These are phyloP conservation scores for Leucoagaricus sp. DNA, from an alignment of 1,284 basidiomycete genomes.

Conservation along the genomic window DNA sequence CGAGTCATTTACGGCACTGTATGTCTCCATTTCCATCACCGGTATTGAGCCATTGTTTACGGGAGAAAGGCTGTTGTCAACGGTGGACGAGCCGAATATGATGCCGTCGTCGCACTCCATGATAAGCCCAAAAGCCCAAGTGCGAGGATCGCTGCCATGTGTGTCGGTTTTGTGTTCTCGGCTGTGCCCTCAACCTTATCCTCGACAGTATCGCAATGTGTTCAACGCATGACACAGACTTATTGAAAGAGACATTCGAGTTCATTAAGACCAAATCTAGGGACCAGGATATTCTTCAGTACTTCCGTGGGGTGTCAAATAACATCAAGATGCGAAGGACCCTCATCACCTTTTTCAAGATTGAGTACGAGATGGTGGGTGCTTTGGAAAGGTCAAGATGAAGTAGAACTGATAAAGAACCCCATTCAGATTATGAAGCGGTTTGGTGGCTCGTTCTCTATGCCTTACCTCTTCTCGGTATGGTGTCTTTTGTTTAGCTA, in stretches of 20 bases:
- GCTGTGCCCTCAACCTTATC: constrained; percentile 15
- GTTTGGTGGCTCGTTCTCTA: constrained; percentile 69
- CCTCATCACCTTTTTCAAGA: constrained; percentile 41
- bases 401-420: too few relatives aligned
- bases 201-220: constrained; percentile 45
- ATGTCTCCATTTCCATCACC: constrained; percentile 23
- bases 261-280: constrained; percentile 57
- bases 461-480: constrained; percentile 54
- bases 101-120: constrained; percentile 71
- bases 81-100: constrained; percentile 81
- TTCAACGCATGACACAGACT: constrained; percentile 41
- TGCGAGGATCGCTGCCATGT: constrained; percentile 71
- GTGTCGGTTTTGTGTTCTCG: constrained; percentile 23
- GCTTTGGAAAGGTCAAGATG: too few relatives aligned
- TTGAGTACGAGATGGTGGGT: constrained; percentile 65
- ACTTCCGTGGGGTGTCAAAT: constrained; percentile 43
- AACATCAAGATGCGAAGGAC: constrained; percentile 48
- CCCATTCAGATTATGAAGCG: constrained; percentile 74
- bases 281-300: constrained; percentile 68
- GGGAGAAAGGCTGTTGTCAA: constrained; percentile 58
- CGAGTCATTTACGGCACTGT: constrained; percentile 53
- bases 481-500: constrained; percentile 28
- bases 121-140: constrained; percentile 76
- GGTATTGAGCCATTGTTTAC: constrained; percentile 6
- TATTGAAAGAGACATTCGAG: constrained; percentile 61